phyloP scores from a whole-genome alignment of 202 grass and related monocot species.

The Carex arenaria region DNA sequence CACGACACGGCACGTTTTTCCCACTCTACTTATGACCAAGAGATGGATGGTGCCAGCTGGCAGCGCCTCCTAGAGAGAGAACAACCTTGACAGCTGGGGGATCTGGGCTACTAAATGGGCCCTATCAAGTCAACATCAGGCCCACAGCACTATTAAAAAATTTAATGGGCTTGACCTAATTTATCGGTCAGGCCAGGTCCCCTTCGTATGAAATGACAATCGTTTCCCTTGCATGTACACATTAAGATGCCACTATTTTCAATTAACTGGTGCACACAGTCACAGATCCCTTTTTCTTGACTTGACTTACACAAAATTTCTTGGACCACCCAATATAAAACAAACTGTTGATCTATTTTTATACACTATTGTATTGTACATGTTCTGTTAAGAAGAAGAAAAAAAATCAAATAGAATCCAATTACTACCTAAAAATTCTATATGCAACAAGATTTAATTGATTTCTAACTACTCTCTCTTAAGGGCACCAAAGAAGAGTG shows the following conservation, averaged over 20 bases:
- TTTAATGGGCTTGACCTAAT: conserved; percentile 26
- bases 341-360: neutral
- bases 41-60: neutral
- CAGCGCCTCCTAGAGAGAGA: neutral
- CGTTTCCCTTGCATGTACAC: neutral
- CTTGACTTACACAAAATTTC: neutral
- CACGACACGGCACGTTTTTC: no score
- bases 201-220: conserved; percentile 10
- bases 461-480: conserved; percentile 18
- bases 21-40: no score
- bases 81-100: neutral
- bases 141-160: conserved; percentile 6
- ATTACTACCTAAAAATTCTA: conserved; percentile 17
- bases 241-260: neutral
- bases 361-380: conserved; percentile 26
- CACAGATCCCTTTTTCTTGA: neutral
- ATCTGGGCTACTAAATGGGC: neutral
- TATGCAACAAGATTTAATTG: conserved; percentile 26
- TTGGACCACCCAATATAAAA: conserved; percentile 5
- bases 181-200: neutral
- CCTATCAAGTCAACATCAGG: conserved; percentile 9
- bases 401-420: neutral
- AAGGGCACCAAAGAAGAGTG: conserved; percentile 25
- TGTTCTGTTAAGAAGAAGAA: conserved; percentile 24
- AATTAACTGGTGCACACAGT: neutral